These are phyloP conservation scores for Lachancea thermotolerans DNA, from an alignment of 805 yeast genomes.

Conservation along the genomic window DNA sequence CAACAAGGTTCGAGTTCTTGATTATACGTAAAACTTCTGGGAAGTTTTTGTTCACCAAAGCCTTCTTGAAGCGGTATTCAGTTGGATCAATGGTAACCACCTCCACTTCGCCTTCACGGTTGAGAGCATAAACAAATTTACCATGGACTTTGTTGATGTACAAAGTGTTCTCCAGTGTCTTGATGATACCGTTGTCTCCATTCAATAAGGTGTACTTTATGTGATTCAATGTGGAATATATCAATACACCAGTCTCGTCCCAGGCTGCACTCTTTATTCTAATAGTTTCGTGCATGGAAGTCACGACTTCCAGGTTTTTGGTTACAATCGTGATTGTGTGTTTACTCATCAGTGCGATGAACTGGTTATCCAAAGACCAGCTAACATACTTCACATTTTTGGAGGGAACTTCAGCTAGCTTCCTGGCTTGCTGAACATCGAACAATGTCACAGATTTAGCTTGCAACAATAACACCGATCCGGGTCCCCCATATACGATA, in stretches of 20 bases:
- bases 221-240: constrained; percentile 92
- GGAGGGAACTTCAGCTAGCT: constrained; percentile 58
- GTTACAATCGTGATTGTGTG: constrained; percentile 88
- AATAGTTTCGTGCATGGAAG: constrained; percentile 92
- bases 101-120: constrained; percentile 80
- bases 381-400: constrained; percentile 79
- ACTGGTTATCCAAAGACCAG: constrained; percentile 85
- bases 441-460: constrained; percentile 65
- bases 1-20: constrained; percentile 83
- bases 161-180: constrained; percentile 82
- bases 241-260: constrained; percentile 89
- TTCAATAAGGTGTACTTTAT: constrained; percentile 87
- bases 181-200: constrained; percentile 93
- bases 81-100: constrained; percentile 83
- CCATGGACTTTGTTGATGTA: constrained; percentile 72
- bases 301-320: constrained; percentile 65
- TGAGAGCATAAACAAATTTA: constrained; percentile 68
- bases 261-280: constrained; percentile 95
- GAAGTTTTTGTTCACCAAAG: constrained; percentile 83
- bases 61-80: constrained; percentile 92
- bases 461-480: constrained; percentile 72
- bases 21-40: constrained; percentile 87
- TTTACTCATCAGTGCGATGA: constrained; percentile 81
- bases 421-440: constrained; percentile 90
- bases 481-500: constrained; percentile 74